Conservation (phyloP, 345 rosid genomes). For the Boechera stricta region DNA sequence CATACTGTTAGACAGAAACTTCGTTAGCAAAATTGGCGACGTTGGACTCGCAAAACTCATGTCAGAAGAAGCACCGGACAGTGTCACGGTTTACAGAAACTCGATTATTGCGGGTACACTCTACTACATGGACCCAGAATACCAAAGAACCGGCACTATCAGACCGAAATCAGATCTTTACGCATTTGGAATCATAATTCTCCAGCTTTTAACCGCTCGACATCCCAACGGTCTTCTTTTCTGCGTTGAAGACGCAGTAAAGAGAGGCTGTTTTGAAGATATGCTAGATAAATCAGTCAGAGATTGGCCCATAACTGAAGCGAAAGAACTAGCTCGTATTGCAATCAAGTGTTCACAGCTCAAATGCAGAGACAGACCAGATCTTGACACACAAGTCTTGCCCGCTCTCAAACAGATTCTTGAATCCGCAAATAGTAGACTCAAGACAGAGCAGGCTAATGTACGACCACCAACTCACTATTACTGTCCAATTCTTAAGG, state of each 20-base stretch:
- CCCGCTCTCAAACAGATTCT: conserved; percentile 71
- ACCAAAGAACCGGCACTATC: conserved; percentile 82
- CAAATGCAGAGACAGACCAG: conserved; percentile 91
- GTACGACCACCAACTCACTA: conserved; percentile 63
- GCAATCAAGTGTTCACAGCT: conserved; percentile 75
- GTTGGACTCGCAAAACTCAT: conserved; percentile 90
- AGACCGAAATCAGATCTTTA: conserved; percentile 91
- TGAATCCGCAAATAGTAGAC: conserved; percentile 60
- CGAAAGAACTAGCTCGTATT: conserved; percentile 67
- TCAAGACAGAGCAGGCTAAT: conserved; percentile 54
- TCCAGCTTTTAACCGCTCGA: conserved; percentile 67
- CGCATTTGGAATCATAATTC: conserved; percentile 77
- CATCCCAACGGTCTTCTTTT: conserved; percentile 69
- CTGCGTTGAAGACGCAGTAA: conserved; percentile 66
- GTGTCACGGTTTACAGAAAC: conserved; percentile 68
- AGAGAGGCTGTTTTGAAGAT: conserved; percentile 56
- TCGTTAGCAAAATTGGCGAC: conserved; percentile 85
- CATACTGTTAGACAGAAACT: conserved; percentile 73
- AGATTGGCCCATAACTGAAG: conserved; percentile 80
- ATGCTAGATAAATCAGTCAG: conserved; percentile 64
- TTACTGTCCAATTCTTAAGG: conserved; percentile 90
- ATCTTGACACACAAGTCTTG: conserved; percentile 74
- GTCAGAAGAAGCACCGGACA: conserved; percentile 71
- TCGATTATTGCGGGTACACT: conserved; percentile 79
- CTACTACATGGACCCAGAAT: conserved; percentile 90